Conservation (phyloP, 306 rosid species). For the Hippophae gyantsensis region DNA sequence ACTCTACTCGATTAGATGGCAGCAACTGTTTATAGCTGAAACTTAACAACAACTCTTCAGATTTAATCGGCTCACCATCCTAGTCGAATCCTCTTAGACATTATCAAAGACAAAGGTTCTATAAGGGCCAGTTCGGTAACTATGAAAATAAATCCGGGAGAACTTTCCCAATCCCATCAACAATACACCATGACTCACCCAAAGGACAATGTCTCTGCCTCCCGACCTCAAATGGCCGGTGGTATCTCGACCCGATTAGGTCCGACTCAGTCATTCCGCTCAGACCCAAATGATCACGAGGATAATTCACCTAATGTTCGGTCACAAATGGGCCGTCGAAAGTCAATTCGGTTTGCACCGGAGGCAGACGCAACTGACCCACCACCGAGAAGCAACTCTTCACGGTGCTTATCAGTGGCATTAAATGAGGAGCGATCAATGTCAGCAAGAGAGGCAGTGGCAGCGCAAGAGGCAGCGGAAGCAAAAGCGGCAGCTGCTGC, state of each 20-base stretch:
- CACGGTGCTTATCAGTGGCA: slow-evolving; percentile 26
- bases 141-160: slow-evolving; percentile 63
- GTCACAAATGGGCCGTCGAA: slow-evolving; percentile 21
- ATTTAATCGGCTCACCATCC: slow-evolving; percentile 10
- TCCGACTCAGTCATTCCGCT: too few species aligned
- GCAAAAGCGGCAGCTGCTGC: slow-evolving; percentile 22
- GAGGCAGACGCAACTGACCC: slow-evolving; percentile 13
- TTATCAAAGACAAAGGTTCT: slow-evolving; percentile 41
- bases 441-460: slow-evolving; percentile 47
- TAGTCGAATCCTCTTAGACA: slow-evolving; percentile 52
- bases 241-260: too few species aligned
- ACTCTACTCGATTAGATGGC: slow-evolving; percentile 72
- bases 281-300: too few species aligned
- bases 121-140: slow-evolving; percentile 15
- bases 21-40: slow-evolving; percentile 36
- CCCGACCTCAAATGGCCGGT: not conserved
- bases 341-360: slow-evolving; percentile 18
- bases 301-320: not conserved
- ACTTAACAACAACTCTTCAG: slow-evolving; percentile 1
- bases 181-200: slow-evolving; percentile 15
- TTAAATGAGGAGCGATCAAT: slow-evolving; percentile 36
- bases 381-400: slow-evolving; percentile 15
- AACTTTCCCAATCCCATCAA: slow-evolving; percentile 17
- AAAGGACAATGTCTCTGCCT: too few species aligned
- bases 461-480: slow-evolving; percentile 39